Percentiles rank a stretch among this genome's conserved stretches.
phyloP scores from a whole-genome alignment of 768 basidiomycete species.

The Pleurotus salmoneostramineus region DNA sequence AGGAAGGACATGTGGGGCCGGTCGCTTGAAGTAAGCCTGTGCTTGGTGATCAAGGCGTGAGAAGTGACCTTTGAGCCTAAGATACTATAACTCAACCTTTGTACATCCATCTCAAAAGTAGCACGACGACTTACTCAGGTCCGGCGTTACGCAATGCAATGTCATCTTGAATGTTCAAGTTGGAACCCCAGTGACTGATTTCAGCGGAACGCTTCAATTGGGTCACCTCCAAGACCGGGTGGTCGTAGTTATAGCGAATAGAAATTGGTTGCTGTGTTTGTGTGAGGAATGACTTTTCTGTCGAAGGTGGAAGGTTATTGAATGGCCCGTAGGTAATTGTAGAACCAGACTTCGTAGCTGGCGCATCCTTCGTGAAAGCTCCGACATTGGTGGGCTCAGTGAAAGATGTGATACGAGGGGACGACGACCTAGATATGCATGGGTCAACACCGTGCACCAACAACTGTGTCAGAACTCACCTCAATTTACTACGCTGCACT shows the following conservation, averaged over 20 bases:
- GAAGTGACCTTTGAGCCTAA: conserved; percentile 92
- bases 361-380: conserved; percentile 53
- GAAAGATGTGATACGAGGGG: conserved; percentile 68
- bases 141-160: conserved; percentile 86
- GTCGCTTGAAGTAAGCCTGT: conserved; percentile 64
- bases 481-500: conserved; percentile 84
- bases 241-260: conserved; percentile 81
- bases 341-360: conserved; percentile 70
- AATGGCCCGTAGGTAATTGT: conserved; percentile 90
- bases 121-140: conserved; percentile 57
- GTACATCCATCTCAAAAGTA: neutral
- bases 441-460: neutral
- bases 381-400: conserved; percentile 62
- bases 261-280: conserved; percentile 60
- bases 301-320: conserved; percentile 65
- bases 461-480: conserved; percentile 40
- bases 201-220: conserved; percentile 77
- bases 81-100: conserved; percentile 2
- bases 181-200: conserved; percentile 96
- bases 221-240: conserved; percentile 74
- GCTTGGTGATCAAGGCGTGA: conserved; percentile 86
- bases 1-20: conserved; percentile 67
- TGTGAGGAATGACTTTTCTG: conserved; percentile 50
- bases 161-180: conserved; percentile 90
- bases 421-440: conserved; percentile 49